Conservation (phyloP, 148 eudicot species). For the Salicornia ramosissima region DNA sequence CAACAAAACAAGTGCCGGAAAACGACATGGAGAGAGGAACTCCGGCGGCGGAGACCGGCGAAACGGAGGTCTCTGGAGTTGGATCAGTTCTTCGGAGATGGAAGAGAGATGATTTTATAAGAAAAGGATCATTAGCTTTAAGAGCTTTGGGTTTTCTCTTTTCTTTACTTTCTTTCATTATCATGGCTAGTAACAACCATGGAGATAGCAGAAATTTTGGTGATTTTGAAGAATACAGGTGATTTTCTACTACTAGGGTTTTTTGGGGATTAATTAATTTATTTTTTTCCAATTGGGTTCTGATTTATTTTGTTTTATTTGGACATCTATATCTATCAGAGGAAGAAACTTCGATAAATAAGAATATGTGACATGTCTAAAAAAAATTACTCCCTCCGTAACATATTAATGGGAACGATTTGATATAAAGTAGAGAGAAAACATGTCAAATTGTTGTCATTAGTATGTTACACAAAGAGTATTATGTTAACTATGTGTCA, state of each 20-base stretch:
- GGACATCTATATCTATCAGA: too few species aligned
- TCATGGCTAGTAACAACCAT: conserved; percentile 32
- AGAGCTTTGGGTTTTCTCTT: conserved; percentile 26
- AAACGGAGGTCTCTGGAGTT: conserved; percentile 8
- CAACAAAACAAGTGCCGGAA: conserved; percentile 9
- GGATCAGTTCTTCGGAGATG: conserved; percentile 24
- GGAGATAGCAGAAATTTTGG: conserved; percentile 25
- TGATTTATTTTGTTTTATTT: background rate
- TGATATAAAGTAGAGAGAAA: too few species aligned
- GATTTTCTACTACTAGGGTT: too few species aligned
- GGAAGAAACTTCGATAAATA: too few species aligned
- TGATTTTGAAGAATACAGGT: conserved; percentile 32
- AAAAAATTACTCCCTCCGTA: too few species aligned
- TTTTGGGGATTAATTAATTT: background rate
- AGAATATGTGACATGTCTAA: too few species aligned
- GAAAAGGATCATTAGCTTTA: conserved; percentile 24
- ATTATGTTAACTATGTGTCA: too few species aligned
- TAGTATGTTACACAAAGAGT: too few species aligned
- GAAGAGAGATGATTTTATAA: conserved; percentile 22
- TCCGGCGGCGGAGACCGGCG: background rate
- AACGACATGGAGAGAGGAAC: conserved; percentile 23
- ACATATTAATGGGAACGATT: too few species aligned
- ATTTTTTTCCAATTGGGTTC: background rate
- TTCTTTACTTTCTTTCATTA: conserved; percentile 25
- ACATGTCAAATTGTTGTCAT: too few species aligned